Conservation (phyloP, 352 stramenopile genomes). For the Phytophthora cryptogea region DNA sequence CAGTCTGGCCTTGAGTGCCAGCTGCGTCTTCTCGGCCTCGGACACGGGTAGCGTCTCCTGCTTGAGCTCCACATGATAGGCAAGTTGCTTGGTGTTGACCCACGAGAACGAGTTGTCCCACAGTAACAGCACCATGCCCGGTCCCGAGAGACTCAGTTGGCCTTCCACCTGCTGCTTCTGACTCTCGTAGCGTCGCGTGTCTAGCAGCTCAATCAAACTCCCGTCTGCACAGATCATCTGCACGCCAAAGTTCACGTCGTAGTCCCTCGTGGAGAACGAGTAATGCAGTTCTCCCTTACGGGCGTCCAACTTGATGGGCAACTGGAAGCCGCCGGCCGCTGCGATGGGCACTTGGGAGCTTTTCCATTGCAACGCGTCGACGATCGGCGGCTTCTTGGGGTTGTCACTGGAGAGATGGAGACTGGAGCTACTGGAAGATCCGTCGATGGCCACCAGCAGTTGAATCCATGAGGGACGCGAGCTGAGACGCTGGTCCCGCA, state of each 20-base stretch:
- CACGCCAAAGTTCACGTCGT: constrained; percentile 76
- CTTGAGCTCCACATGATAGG: constrained; percentile 71
- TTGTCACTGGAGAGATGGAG: constrained; percentile 20
- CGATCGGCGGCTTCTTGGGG: constrained; percentile 35
- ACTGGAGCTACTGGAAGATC: constrained; percentile 21
- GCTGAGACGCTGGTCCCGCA: constrained; percentile 48
- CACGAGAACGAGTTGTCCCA: constrained; percentile 88
- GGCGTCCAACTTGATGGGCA: constrained; percentile 77
- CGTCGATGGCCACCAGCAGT: constrained; percentile 66
- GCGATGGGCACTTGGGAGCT: constrained; percentile 76
- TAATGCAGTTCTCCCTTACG: constrained; percentile 60
- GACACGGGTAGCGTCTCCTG: constrained; percentile 57
- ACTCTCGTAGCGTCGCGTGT: constrained; percentile 66
- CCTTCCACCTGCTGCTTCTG: constrained; percentile 56
- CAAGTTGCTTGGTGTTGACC: constrained; percentile 79
- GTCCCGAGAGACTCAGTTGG: constrained; percentile 48
- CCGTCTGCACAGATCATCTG: constrained; percentile 70
- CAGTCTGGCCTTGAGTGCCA: constrained; percentile 51
- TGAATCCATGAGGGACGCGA: constrained; percentile 56
- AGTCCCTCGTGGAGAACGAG: constrained; percentile 70
- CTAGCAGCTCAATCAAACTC: constrained; percentile 55
- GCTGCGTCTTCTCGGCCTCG: constrained; percentile 40
- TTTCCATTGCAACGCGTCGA: constrained; percentile 75
- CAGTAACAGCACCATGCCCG: constrained; percentile 63
- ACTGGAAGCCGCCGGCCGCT: constrained; percentile 61